A percentile compares a stretch with the other conserved stretches of the same genome.
Conservation (phyloP, 169 alveolate genomes). For the Eimeria necatrix region DNA sequence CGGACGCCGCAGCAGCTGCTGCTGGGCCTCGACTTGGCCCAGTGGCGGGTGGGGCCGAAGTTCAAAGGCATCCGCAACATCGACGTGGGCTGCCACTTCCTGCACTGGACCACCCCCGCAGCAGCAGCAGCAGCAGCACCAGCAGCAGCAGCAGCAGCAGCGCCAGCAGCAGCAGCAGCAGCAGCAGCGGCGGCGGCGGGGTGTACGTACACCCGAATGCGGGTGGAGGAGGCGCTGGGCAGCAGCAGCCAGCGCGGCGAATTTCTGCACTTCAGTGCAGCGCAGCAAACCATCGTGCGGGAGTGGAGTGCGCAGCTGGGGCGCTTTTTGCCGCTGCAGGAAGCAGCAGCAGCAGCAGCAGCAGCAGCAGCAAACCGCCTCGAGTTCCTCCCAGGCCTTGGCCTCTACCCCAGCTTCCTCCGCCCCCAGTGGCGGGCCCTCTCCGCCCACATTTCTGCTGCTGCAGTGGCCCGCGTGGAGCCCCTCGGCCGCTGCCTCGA, state of each 20-base stretch:
- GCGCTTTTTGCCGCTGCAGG: background rate
- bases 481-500: constrained; percentile 22
- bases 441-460: background rate
- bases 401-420: background rate
- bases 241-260: constrained; percentile 26
- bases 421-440: background rate
- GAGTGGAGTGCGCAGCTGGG: background rate
- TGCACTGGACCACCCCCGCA: constrained; percentile 4
- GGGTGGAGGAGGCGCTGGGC: constrained; percentile 38
- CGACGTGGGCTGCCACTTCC: background rate
- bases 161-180: background rate
- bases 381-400: background rate
- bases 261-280: background rate
- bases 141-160: background rate
- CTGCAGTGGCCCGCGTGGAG: background rate
- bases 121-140: background rate
- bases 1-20: background rate
- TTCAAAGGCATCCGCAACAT: background rate
- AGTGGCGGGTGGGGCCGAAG: constrained; percentile 30
- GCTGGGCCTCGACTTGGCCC: constrained; percentile 44
- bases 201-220: constrained; percentile 51
- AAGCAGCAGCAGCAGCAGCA: background rate
- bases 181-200: background rate
- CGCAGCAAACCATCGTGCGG: background rate
- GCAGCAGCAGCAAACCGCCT: background rate